Evolutionary conservation across 2,329 filamentous ascomycete species (phyloP), one percentile per base, ranked within the genome.

Genomic region (Botrytis galanthina): DNA sequence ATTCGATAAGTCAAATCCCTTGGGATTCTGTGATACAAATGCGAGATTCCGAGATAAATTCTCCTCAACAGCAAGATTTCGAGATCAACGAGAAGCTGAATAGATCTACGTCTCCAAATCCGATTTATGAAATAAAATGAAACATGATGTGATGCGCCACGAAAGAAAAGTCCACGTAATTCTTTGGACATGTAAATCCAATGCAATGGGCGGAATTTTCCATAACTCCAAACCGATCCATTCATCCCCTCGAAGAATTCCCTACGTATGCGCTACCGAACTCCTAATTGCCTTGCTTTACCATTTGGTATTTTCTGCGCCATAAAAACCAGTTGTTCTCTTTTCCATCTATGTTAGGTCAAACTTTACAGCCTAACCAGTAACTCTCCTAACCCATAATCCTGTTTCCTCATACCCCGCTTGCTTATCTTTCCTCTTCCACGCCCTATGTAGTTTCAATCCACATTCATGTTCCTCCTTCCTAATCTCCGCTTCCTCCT

Each of bases 301-400:
- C 26, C 6, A 51, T n/a, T 42, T 5, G 18, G 7, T n/a, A 46
- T 64, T 64, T 44, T 64, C 8, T n/a, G n/a, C 29, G 8, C 39
- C n/a, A 22, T 32, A 32, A 3, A 32, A 26, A 16, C 20, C 5
- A 2, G 32, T 42, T 3, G 22, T 57, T 16, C 14, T 3, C 26
- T 42, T 42, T 68, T 35, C 35, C 29, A 54, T 18, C 14, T 54
- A 29, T 6, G 44, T 44, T 35, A 14, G 6, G 12, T 12, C 18
- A 29, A 42, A 39, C 7, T 18, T 10, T 26, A 32, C 14, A 22
- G 14, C 18, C 48, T 68, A 91, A 75, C 86, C 88, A 32, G 92
- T 94, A 75, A 94, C 91, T 76, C 93, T 87, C 79, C 91, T 88
- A 68, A 97, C 92, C 93, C 93, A 97, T 16, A 97, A 83, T 44